phyloP scores from a whole-genome alignment of 1,284 basidiomycete genomes.

The Cronartium ribicola region DNA sequence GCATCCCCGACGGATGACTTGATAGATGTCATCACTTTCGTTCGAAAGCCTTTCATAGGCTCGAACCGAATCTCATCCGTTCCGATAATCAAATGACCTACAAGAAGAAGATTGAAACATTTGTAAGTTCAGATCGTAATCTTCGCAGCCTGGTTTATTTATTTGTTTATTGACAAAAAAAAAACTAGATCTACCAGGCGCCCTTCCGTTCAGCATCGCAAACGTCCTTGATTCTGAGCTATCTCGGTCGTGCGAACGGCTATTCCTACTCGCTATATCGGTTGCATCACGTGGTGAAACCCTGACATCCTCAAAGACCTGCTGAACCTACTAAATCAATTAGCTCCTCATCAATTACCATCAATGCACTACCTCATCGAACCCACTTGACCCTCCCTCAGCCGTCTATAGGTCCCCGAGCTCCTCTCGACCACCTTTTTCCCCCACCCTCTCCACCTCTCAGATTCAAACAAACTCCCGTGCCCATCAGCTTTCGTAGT shows the following conservation, averaged over 20 bases:
- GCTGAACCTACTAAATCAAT: no score
- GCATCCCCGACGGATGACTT: conserved; percentile 1
- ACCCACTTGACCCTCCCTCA: background rate
- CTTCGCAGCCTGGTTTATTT: background rate
- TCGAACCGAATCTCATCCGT: conserved; percentile 27
- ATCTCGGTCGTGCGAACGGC: background rate
- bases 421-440: background rate
- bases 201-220: conserved; percentile 23
- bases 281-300: background rate
- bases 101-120: background rate
- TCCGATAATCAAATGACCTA: conserved; percentile 16
- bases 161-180: background rate
- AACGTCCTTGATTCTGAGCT: conserved; percentile 22
- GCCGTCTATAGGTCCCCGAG: background rate
- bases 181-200: conserved; percentile 26
- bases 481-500: background rate
- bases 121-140: no score
- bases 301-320: conserved; percentile 1
- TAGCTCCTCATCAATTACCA: no score
- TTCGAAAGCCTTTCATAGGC: conserved; percentile 34
- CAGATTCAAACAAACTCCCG: background rate
- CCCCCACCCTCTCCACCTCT: background rate
- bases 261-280: background rate
- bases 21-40: conserved; percentile 1
- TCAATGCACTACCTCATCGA: no score